Base-by-base conservation (phyloP, 2,329 filamentous ascomycete genomes). In the Verticillium longisporum region DNA sequence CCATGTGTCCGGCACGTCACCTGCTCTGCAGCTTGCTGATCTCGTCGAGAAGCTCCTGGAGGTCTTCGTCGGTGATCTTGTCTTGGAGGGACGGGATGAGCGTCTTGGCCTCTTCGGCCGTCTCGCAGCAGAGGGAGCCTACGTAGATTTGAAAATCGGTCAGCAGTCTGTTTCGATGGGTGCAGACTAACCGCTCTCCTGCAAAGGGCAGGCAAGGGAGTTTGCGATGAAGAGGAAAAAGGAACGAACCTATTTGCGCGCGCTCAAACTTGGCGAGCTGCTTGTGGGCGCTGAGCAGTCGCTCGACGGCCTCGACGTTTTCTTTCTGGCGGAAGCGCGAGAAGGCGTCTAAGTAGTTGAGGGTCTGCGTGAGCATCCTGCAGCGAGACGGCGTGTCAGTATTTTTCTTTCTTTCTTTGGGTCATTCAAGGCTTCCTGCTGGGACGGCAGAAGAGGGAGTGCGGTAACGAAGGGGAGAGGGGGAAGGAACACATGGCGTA, bases 251-350 rank as follows among this genome's bases (percentile, higher is more conserved):
- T 65, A 98, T 82, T 78, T 97, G 92, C 55, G 92, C 93, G 69
- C 92, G 86, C 83, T 99, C 95, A 73, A 98, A 98, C 74, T 92
- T 90, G 70, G 91, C 90, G 68, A 99, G 80, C 72, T 92, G 87
- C 65, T 87, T 86, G 71, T 92, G 89, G 62, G 88, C 85, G 67
- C 90, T 90, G 65, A 97, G 83, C 68, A 97, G 80, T 62, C 91
- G 87, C 76, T 96, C 92, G 36, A 98, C 92, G n/a, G 92, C 91
- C 77, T 97, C 91, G 71, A 97, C 90, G 67, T 95, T 95, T 74
- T 96, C 91, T 74, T 94, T 92, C 70, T 93, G 88, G 78, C 97
- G 96, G 83, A 98, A 98, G 38, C 95, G 90, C 18, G 93, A 90
- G 77, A 99, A 99, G 65, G 92, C 88, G 69, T 97, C 92, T 60